Conservation (phyloP, 306 rosid genomes). For the Cucumis melo region DNA sequence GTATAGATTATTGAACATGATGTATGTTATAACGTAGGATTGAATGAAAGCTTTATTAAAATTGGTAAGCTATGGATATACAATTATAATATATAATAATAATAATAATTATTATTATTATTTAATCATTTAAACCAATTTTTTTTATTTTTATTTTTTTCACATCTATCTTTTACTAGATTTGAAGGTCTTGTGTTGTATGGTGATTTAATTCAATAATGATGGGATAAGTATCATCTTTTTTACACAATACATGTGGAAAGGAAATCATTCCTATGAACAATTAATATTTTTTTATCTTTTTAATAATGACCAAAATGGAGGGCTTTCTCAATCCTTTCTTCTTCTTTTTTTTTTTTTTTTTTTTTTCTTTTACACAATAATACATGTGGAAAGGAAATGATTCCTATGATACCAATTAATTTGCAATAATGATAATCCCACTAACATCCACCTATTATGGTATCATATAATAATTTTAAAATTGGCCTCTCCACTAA, state of each 20-base stretch:
- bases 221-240: background rate
- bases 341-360: no score
- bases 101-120: no score
- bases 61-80: no score
- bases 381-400: background rate
- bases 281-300: no score
- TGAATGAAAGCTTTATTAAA: no score
- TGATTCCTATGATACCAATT: background rate
- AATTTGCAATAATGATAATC: background rate
- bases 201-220: background rate
- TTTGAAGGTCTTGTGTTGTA: background rate
- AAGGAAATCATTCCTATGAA: background rate
- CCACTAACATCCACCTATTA: slow-evolving; percentile 1
- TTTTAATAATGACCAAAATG: background rate
- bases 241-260: background rate
- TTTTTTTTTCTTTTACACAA: no score
- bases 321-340: no score
- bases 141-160: no score
- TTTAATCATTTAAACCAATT: no score
- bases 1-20: no score
- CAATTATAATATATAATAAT: no score
- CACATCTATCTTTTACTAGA: background rate
- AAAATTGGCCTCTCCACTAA: background rate
- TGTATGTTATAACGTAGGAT: no score
- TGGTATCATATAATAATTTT: background rate